Evolutionary conservation across 2,329 filamentous ascomycete genomes (phyloP), one percentile per base, ranked within the genome.

Genomic region (Paramyrothecium roridum): DNA sequence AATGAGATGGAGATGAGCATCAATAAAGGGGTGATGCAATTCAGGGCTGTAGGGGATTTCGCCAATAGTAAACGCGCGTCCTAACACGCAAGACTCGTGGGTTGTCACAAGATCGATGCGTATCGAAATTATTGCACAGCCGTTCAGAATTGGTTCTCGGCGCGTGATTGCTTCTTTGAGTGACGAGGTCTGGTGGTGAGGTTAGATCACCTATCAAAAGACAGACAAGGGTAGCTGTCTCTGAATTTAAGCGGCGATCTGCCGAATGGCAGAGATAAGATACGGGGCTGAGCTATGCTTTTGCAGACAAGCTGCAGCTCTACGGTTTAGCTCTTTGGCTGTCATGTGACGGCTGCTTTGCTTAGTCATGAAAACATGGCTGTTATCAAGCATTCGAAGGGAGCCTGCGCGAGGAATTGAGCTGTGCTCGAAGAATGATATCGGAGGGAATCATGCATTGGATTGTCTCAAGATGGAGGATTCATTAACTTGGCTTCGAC

Each of bases 21-120:
- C 37, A 43, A 43, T 43, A 30, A 30, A 30, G 26, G 26, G 37
- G 37, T 4, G 37, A 43, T 19, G 37, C n/a, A 19, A 17, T 43
- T 68, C 45, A 64, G n/a, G n/a, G 26, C 26, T 11, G 19, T 40
- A 20, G 26, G 33, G 26, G 26, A 30, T 6, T 30, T 30, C 26
- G 26, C 6, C 26, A 30, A 10, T 30, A 10, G 26, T 30, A 10
- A 30, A 4, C 26, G 26, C 6, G 26, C 10, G 20, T 26, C 33
- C n/a, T 30, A 13, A 19, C 7, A 8, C 37, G 37, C 13, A 43
- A 6, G 13, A 19, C 8, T 6, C 19, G 17, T 48, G 11, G 19
- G 20, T 13, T 16, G 20, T 48, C 46, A 48, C 6, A 13, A 43
- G 37, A 43, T 13, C 37, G 13, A 8, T 4, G 37, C n/a, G 37